Conservation (phyloP, 2,329 filamentous ascomycete genomes). For the Clonostachys rhizophaga region DNA sequence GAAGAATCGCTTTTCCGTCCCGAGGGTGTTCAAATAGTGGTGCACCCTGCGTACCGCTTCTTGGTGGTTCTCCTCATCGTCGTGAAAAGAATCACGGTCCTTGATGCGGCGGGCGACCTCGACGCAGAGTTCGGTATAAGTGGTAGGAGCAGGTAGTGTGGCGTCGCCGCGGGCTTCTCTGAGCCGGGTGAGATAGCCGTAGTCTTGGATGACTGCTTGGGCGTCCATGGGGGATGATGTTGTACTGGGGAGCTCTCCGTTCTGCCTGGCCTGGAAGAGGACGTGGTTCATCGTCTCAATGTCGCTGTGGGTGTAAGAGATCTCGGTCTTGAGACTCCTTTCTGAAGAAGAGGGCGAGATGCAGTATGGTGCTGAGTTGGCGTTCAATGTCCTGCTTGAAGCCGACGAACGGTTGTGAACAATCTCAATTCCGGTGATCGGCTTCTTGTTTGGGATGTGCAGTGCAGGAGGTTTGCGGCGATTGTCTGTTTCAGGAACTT, state of each 20-base stretch:
- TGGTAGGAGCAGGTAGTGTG: constrained; percentile 5
- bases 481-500: too few relatives aligned
- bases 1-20: too few relatives aligned
- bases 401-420: too few relatives aligned
- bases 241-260: constrained; percentile 22
- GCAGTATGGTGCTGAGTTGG: too few relatives aligned
- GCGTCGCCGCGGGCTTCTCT: constrained; percentile 12
- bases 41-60: constrained; percentile 14
- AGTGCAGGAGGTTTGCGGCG: too few relatives aligned
- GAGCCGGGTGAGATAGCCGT: constrained; percentile 18
- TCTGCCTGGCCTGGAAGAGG: constrained; percentile 21
- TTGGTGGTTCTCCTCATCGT: constrained; percentile 7
- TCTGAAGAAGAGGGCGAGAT: neutral
- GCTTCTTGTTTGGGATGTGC: too few relatives aligned
- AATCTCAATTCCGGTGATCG: too few relatives aligned
- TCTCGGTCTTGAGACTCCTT: neutral
- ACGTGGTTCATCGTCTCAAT: constrained; percentile 20
- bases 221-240: constrained; percentile 15
- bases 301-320: constrained; percentile 6
- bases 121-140: constrained; percentile 17
- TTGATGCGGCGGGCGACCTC: constrained; percentile 25
- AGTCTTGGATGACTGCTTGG: constrained; percentile 21
- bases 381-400: too few relatives aligned
- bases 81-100: constrained; percentile 21
- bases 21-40: constrained; percentile 12